These are phyloP conservation scores for Furculomyces boomerangus DNA, from an alignment of 371 early-diverging fungal species.

Conservation along the genomic window DNA sequence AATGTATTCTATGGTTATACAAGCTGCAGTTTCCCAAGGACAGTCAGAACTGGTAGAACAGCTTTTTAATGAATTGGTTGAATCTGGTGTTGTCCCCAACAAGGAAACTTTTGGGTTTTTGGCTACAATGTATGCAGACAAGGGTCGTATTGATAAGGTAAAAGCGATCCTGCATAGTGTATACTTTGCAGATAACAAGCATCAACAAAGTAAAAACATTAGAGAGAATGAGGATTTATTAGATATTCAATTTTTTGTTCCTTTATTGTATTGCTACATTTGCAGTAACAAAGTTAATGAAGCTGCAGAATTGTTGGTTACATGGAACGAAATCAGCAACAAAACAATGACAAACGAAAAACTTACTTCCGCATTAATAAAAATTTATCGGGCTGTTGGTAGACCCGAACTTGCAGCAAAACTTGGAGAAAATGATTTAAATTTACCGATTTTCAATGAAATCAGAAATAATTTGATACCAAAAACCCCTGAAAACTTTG, in stretches of 20 bases:
- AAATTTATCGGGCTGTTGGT: neutral
- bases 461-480: neutral
- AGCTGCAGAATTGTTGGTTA: neutral
- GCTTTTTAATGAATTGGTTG: constrained; percentile 18
- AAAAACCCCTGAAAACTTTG: neutral
- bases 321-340: neutral
- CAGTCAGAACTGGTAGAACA: constrained; percentile 10
- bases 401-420: neutral
- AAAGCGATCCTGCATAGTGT: neutral
- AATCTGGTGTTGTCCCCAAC: constrained; percentile 13
- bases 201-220: neutral
- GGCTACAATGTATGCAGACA: constrained; percentile 15
- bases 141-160: constrained; percentile 5
- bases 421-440: no score
- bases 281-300: neutral
- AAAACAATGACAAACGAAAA: neutral
- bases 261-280: neutral
- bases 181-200: neutral
- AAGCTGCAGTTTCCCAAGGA: neutral
- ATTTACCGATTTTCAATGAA: no score
- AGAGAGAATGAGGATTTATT: neutral
- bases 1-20: neutral
- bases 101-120: constrained; percentile 13
- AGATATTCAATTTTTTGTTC: constrained; percentile 2
- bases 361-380: neutral